phyloP scores from a whole-genome alignment of 1,139 yeast species.

The Candida sp. region DNA sequence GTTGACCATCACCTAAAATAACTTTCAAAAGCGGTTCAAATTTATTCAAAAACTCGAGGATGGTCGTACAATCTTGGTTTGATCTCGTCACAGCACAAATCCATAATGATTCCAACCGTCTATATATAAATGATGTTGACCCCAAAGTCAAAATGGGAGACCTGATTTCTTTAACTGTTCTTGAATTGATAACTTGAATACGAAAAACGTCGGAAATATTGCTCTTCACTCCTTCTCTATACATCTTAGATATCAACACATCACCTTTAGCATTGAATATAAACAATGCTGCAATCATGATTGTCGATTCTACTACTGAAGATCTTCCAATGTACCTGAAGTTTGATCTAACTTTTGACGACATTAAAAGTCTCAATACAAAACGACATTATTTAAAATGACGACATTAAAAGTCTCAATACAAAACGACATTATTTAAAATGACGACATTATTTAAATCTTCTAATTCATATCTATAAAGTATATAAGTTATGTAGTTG shows the following conservation, averaged over 20 bases:
- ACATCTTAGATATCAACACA: slow-evolving; percentile 73
- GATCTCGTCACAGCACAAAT: slow-evolving; percentile 84
- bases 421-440: too few relatives aligned
- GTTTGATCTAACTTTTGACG: too few relatives aligned
- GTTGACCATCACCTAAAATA: slow-evolving; percentile 13
- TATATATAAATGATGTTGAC: slow-evolving; percentile 85
- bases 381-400: too few relatives aligned
- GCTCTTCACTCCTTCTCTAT: slow-evolving; percentile 60
- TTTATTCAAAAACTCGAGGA: slow-evolving; percentile 75
- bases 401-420: too few relatives aligned
- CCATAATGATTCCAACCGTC: slow-evolving; percentile 69
- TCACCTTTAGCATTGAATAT: slow-evolving; percentile 82
- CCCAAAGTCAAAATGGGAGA: slow-evolving; percentile 91
- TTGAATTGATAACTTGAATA: slow-evolving; percentile 74
- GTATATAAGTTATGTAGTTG: not conserved
- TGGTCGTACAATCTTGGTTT: slow-evolving; percentile 78
- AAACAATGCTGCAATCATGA: slow-evolving; percentile 78
- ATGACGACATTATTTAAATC: too few relatives aligned
- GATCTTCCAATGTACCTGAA: not conserved
- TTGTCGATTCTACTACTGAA: not conserved
- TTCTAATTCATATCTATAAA: not conserved
- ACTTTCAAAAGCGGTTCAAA: slow-evolving; percentile 44
- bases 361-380: too few relatives aligned
- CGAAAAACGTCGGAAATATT: slow-evolving; percentile 89
- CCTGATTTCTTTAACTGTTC: slow-evolving; percentile 32